Evolutionary conservation across 1,284 basidiomycete species (phyloP), one percentile per base, ranked within the genome.

Genomic region (Mycena sp.): DNA sequence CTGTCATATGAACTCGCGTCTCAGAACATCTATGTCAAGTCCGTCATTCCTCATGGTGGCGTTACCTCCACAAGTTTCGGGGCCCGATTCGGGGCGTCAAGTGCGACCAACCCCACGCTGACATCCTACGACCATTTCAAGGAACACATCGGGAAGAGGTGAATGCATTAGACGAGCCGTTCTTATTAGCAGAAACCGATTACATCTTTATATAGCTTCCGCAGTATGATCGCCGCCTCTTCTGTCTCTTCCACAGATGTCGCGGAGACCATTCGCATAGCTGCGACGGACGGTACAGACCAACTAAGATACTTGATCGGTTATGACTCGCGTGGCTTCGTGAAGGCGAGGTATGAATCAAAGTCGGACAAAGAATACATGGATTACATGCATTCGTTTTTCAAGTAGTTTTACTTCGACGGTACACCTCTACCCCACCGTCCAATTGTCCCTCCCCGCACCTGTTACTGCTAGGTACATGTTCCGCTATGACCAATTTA

Each of bases 1-100:
- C 58, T 69, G 1, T 69, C 64, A 14, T 69, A 69, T 59, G 68
- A 69, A 49, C 68, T 69, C 7, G 61, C 63, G 11, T 68, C 68
- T 14, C 68, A 69, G 53, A 64, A 64, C 37, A 63, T 69, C 19
- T 63, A 63, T 28, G 68, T 68, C 35, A 69, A 69, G 50, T 61
- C 61, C 16, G 58, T 69, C 40, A 46, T 68, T 19, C 68, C 68
- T 16, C 64, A 69, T 28, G 67, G 67, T 14, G 68, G 68, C 17
- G 64, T 69, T 43, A 64, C 54, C 4, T 32, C 54, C 37, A 69
- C 66, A 1, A 46, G 49, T 9, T 69, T 69, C 41, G 16, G 17
- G 21, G 21, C 52, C 28, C 65, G 64, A 3, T 68, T 63, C 40
- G 43, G 44, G 6, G 57, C 56, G 16, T 50, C 44, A 19, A 35